phyloP scores from a whole-genome alignment of 768 basidiomycete genomes.

The Leucocoprinus leucothites region DNA sequence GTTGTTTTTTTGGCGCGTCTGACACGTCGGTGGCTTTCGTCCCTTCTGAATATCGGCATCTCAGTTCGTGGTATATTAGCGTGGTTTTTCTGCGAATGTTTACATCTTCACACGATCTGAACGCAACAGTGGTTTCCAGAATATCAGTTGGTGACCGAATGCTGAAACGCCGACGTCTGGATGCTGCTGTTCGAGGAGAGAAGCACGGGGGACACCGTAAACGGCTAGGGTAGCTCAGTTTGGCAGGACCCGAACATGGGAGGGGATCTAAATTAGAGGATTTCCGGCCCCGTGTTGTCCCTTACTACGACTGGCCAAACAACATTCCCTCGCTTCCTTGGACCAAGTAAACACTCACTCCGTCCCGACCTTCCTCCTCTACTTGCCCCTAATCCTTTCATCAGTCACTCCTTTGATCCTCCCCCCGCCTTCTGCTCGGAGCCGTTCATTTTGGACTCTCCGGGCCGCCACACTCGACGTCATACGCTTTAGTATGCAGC shows the following conservation, averaged over 20 bases:
- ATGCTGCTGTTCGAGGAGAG: no score
- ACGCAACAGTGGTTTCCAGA: neutral
- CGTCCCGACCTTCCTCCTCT: neutral
- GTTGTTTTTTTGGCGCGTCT: no score
- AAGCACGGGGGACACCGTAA: no score
- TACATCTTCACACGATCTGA: no score
- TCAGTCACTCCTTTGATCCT: neutral
- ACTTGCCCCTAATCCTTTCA: neutral
- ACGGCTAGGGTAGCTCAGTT: no score
- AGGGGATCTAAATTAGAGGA: conserved; percentile 11
- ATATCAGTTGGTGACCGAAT: neutral
- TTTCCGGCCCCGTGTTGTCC: conserved; percentile 16
- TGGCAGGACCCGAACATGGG: neutral
- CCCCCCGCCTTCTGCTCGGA: neutral
- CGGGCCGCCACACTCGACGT: neutral
- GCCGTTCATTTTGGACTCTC: neutral
- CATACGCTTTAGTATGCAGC: conserved; percentile 38
- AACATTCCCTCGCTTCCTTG: neutral
- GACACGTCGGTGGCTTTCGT: neutral
- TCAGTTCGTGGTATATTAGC: neutral
- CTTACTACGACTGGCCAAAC: conserved; percentile 10
- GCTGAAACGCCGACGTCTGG: no score
- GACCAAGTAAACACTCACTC: no score
- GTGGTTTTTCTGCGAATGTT: no score
- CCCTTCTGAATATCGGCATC: no score